Base-by-base conservation (phyloP, 179 eudicot genomes). In the Beta lomatogona region DNA sequence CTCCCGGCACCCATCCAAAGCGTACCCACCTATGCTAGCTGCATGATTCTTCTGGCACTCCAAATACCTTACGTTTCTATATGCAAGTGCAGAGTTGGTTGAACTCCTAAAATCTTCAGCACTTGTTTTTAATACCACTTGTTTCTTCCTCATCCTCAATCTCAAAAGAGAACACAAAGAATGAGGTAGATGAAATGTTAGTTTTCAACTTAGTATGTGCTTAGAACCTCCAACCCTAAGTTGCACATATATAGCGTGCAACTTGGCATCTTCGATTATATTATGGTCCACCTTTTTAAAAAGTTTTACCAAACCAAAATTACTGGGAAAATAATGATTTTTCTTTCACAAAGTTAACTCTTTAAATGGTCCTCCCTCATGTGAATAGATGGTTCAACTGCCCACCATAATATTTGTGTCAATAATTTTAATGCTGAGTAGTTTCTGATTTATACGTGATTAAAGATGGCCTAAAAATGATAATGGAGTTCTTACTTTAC, bases 1-100 rank as follows among this genome's bases (percentile, higher is more conserved):
- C 83, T 93, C 94, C 18, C 93, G 86, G 54, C 97, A 93, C 0
- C 97, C 94, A 64, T 93, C 97, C 25, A 86, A 80, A 15, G 93
- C 91, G 80, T 80, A 82, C 25, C 94, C 94, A 0, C 97, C 97
- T 79, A 87, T 88, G 25, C 87, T 16, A 0, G 93, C 94, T 60
- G 97, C 97, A 81, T 93, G 94, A 75, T 93, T 93, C 82, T 90
- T 93, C 68, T 87, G 86, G 77, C 97, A 93, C 45, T 93, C 94
- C 53, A 53, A n/a, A 28, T 81, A 81, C 66, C 75, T 76, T 45
- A 76, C 44, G 36, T 19, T 75, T 57, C 66, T 57, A 19, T 57
- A 15, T 28, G 45, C 21, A 25, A 25, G 22, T 3, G 22, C 52
- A 1, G 73, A 69, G 13, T 18, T 69, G n/a, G 53, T 69, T 15